Percentiles rank a stretch among this genome's conserved stretches.
Evolutionary conservation across 2,329 filamentous ascomycete genomes (phyloP).

Genomic region (Colletotrichum tropicale): DNA sequence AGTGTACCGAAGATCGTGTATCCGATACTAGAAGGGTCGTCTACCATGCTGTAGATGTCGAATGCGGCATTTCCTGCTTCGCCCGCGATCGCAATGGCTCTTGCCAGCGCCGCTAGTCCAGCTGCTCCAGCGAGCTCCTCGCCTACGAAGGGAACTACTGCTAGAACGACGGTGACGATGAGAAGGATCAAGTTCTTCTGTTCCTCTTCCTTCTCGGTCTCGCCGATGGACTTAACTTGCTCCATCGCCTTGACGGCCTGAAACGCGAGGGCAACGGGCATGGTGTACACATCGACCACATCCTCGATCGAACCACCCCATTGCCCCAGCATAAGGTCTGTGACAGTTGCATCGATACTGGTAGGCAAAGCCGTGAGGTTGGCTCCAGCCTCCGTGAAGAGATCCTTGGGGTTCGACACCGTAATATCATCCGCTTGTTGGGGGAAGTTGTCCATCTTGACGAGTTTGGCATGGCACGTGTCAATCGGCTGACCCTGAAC

Average conservation of each 20-base stretch:
- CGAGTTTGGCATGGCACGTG: background rate
- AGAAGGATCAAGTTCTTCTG: background rate
- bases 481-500: background rate
- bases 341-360: background rate
- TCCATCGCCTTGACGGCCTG: background rate
- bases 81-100: background rate
- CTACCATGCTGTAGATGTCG: background rate
- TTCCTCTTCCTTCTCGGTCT: background rate
- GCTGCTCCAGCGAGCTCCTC: background rate
- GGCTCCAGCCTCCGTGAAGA: background rate
- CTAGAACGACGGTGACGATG: background rate
- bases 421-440: background rate
- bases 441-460: background rate
- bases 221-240: background rate
- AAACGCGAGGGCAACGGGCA: background rate
- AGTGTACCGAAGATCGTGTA: background rate
- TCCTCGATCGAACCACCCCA: background rate
- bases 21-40: background rate
- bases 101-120: background rate
- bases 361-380: background rate
- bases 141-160: background rate
- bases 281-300: background rate
- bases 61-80: background rate
- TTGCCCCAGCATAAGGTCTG: background rate
- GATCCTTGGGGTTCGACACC: background rate